phyloP scores from a whole-genome alignment of 192 early-diverging fungal species.

The Kappamyces sp. region DNA sequence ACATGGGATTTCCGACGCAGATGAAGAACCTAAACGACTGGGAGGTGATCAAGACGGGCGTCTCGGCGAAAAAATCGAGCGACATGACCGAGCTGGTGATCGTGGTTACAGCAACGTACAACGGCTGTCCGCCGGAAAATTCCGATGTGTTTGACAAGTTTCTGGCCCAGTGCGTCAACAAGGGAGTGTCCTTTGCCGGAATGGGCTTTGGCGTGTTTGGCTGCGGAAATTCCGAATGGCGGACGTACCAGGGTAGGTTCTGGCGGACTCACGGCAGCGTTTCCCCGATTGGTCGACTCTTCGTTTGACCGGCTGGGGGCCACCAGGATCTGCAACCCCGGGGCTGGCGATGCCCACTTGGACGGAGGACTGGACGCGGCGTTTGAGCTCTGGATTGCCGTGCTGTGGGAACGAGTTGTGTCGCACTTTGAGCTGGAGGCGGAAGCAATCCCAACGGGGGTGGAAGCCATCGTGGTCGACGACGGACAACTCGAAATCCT shows the following conservation, averaged over 20 bases:
- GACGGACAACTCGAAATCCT: constrained; percentile 8
- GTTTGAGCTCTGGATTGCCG: constrained; percentile 10
- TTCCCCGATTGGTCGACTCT: constrained; percentile 41
- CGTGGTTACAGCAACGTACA: constrained; percentile 42
- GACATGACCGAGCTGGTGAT: constrained; percentile 19
- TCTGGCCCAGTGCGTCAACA: constrained; percentile 6
- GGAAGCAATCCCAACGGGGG: not conserved
- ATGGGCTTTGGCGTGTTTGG: constrained; percentile 52
- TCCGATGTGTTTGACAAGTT: constrained; percentile 38
- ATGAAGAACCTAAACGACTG: constrained; percentile 40
- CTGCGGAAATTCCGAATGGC: constrained; percentile 55
- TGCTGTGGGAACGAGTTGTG: constrained; percentile 1
- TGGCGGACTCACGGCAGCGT: constrained; percentile 5
- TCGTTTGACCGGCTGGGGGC: constrained; percentile 45
- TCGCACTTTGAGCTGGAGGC: constrained; percentile 8
- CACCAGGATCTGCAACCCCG: constrained; percentile 29
- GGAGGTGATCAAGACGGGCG: constrained; percentile 19
- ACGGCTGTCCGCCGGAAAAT: constrained; percentile 51
- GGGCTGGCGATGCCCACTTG: constrained; percentile 40
- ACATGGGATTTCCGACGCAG: constrained; percentile 34
- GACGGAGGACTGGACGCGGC: constrained; percentile 10
- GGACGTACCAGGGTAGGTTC: constrained; percentile 39
- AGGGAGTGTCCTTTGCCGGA: constrained; percentile 25
- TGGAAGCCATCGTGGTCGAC: not conserved
- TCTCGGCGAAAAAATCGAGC: not conserved